Base-by-base conservation (phyloP, 371 early-diverging fungal genomes). In the Capniomyces stellatus region DNA sequence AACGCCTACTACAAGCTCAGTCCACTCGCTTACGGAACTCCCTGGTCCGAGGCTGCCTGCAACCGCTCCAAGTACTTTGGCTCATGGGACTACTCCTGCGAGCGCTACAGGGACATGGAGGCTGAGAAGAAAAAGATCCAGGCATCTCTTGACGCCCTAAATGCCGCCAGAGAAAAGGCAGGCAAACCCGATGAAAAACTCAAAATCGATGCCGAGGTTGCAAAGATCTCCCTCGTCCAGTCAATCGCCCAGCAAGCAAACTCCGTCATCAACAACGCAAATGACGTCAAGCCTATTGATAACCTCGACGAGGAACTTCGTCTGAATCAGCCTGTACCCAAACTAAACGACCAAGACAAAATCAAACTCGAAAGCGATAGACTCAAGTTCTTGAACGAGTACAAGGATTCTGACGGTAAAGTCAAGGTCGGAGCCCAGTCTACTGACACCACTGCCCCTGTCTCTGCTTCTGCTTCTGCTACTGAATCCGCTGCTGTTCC, bases 1-100 rank as follows among this genome's bases (percentile, higher is more conserved):
- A 63, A 69, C 57, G 63, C 72, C 46, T 79, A 80, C 66, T 66
- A 57, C 42, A 52, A 71, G 54, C 88, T 83, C 56, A 70, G 82
- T 29, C 86, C 92, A 0, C 50, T 95, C 13, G 74, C 84, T 0
- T 95, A 92, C 67, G 93, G 92, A 49, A 75, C 76, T 13, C 64
- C 77, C 18, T 89, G 91, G 78, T 75, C 83, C 1, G 73, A 75
- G 50, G 58, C 71, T 25, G 75, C 75, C 18, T 82, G 82, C 56
- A 61, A 80, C 56, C 63, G 71, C 19, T 74, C 81, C 52, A 91
- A 89, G 67, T 82, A 86, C 83, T 58, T 87, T 48, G 67, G 64
- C 15, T 75, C 82, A 1, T 96, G 97, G 97, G 85, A 88, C 63
- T 77, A 84, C 58, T 81, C 83, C 56, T 79, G 80, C 56, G 2